phyloP scores from a whole-genome alignment of 2,329 filamentous ascomycete species.

The Penicillium paneum region DNA sequence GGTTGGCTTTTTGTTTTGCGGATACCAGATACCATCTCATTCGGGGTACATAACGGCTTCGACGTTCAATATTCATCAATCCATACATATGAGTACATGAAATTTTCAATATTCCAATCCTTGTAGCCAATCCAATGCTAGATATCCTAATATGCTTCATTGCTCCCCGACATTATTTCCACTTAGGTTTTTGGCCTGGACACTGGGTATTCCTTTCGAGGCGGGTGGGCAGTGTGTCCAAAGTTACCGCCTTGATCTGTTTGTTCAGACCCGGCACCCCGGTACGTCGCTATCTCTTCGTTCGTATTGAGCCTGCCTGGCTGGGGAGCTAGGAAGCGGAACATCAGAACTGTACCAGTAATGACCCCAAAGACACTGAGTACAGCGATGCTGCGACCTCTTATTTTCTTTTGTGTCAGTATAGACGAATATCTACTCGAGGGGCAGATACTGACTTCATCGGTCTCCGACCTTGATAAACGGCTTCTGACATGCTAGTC shows the following conservation, averaged over 20 bases:
- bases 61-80: background rate
- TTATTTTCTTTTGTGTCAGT: background rate
- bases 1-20: background rate
- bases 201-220: background rate
- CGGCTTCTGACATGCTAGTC: background rate
- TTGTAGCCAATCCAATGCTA: background rate
- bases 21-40: constrained; percentile 5
- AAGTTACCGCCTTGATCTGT: constrained; percentile 5
- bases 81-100: background rate
- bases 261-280: constrained; percentile 10
- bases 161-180: background rate
- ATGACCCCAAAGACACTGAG: constrained; percentile 22
- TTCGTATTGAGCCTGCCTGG: constrained; percentile 9
- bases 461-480: background rate
- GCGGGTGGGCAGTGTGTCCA: constrained; percentile 9
- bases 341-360: constrained; percentile 19
- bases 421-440: background rate
- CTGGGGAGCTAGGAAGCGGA: constrained; percentile 18
- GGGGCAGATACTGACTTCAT: background rate
- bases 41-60: background rate
- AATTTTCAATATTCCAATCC: background rate
- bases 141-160: background rate
- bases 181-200: background rate
- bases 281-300: constrained; percentile 17
- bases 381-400: constrained; percentile 22